These are phyloP conservation scores for Exophiala lecanii-corni DNA, from an alignment of 2,329 filamentous ascomycete species.

Conservation along the genomic window DNA sequence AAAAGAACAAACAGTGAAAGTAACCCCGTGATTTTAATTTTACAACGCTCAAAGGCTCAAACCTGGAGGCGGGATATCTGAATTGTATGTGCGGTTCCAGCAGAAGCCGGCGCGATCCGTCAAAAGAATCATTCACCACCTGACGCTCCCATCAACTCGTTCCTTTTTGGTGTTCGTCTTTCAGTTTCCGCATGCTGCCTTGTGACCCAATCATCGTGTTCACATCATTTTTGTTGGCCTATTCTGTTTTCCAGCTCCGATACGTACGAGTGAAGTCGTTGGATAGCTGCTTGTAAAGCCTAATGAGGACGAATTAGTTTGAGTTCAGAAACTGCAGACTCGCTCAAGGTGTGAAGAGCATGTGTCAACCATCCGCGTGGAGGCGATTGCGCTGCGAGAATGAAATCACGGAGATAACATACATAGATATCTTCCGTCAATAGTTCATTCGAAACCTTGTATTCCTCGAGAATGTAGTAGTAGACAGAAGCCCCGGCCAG, in stretches of 20 bases:
- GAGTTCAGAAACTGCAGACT: no score
- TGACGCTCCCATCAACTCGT: neutral
- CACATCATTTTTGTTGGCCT: constrained; percentile 40
- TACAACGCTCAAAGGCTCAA: constrained; percentile 6
- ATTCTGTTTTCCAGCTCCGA: constrained; percentile 76
- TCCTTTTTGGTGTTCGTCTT: neutral
- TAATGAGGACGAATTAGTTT: constrained; percentile 35
- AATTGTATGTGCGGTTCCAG: constrained; percentile 4
- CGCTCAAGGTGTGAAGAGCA: no score
- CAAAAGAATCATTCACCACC: neutral
- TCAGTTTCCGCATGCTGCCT: neutral
- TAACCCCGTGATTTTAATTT: constrained; percentile 1
- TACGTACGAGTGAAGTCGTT: constrained; percentile 79
- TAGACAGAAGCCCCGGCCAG: constrained; percentile 78
- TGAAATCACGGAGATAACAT: no score
- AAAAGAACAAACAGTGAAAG: neutral
- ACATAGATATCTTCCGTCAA: constrained; percentile 95
- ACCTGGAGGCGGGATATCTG: constrained; percentile 8
- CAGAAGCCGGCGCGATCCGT: neutral
- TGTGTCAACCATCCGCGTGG: no score
- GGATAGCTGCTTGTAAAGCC: constrained; percentile 83
- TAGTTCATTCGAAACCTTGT: constrained; percentile 87
- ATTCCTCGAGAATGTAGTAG: constrained; percentile 89
- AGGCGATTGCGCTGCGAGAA: no score
- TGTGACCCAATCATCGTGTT: neutral